Evolutionary conservation across 768 basidiomycete species (phyloP).

Genomic region (Termitomyces sp.): DNA sequence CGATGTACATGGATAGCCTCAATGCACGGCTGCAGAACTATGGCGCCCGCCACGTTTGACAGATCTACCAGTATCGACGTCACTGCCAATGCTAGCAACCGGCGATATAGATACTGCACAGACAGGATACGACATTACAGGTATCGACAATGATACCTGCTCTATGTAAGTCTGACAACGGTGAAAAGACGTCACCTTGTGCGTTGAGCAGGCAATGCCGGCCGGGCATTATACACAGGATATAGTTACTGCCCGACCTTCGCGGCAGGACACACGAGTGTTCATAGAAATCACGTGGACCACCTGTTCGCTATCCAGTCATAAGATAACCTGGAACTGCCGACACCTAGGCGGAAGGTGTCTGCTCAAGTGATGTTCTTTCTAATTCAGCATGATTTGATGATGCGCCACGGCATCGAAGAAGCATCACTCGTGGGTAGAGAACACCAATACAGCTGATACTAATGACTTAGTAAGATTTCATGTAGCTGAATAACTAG

Average conservation of each 20-base stretch:
- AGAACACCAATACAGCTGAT: background rate
- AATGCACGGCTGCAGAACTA: background rate
- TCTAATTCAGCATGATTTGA: background rate
- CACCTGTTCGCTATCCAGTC: background rate
- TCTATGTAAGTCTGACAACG: background rate
- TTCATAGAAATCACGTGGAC: background rate
- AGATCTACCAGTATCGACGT: background rate
- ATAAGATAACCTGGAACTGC: background rate
- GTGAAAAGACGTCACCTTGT: background rate
- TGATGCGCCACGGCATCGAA: conserved; percentile 5
- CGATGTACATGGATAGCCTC: background rate
- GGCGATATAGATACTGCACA: background rate
- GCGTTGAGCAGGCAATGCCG: too few relatives aligned
- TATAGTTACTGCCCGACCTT: background rate
- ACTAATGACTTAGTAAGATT: background rate
- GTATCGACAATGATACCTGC: background rate
- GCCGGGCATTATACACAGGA: background rate
- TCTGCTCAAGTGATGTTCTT: background rate
- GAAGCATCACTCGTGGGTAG: background rate
- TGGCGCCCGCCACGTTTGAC: background rate
- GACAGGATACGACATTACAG: background rate
- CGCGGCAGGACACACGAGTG: background rate
- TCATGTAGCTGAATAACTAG: background rate
- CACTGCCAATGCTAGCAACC: background rate
- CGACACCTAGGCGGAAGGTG: background rate